A percentile compares a stretch with the other conserved stretches of the same genome.
Evolutionary conservation across 2,329 filamentous ascomycete genomes (phyloP).

Genomic region (Pseudogymnoascus sp.): DNA sequence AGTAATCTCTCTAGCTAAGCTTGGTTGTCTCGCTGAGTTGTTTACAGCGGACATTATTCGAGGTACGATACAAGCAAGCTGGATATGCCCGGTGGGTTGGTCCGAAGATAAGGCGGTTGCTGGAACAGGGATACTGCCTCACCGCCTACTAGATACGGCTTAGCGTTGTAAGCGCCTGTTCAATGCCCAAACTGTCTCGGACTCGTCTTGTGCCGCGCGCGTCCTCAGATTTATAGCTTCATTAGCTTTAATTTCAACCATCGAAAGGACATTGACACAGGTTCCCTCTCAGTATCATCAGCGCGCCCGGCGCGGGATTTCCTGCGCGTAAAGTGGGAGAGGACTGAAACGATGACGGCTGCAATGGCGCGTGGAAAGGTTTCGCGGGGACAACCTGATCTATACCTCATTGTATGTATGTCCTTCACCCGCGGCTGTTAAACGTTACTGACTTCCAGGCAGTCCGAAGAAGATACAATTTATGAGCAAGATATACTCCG

Average conservation of each 20-base stretch:
- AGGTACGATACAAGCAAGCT: slow-evolving; percentile 1
- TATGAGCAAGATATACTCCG: slow-evolving; percentile 95
- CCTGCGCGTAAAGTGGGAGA: background rate
- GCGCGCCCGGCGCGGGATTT: slow-evolving; percentile 2
- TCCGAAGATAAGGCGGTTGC: slow-evolving; percentile 5
- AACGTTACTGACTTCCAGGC: slow-evolving; percentile 28
- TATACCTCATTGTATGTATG: slow-evolving; percentile 31
- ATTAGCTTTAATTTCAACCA: slow-evolving; percentile 2
- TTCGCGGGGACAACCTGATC: slow-evolving; percentile 26
- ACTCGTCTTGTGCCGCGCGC: background rate
- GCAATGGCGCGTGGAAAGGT: background rate
- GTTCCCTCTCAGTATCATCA: background rate
- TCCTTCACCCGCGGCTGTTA: background rate
- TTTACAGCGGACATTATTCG: slow-evolving; percentile 7
- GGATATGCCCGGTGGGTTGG: background rate
- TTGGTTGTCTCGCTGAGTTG: slow-evolving; percentile 7
- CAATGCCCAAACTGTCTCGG: slow-evolving; percentile 4
- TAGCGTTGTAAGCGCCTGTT: slow-evolving; percentile 1
- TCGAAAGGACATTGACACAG: background rate
- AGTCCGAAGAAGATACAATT: slow-evolving; percentile 81
- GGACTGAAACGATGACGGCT: background rate
- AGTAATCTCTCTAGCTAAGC: background rate
- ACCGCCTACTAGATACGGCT: background rate
- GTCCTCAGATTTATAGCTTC: slow-evolving; percentile 6
- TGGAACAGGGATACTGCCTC: slow-evolving; percentile 4